Evolutionary conservation across 2,329 filamentous ascomycete species (phyloP), one percentile per base, ranked within the genome.

Genomic region (Cladosporium velox): DNA sequence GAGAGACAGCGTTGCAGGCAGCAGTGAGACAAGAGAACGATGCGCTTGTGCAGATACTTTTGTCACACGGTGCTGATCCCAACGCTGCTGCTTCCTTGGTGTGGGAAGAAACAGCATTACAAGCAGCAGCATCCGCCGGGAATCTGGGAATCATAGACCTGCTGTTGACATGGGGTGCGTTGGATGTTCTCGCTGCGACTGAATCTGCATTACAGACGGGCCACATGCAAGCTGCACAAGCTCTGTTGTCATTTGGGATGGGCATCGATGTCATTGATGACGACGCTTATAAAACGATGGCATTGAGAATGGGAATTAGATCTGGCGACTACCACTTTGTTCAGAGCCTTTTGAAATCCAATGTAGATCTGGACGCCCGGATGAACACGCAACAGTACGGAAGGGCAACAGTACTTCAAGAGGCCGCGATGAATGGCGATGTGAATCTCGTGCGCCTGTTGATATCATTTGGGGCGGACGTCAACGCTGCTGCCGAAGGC

Each of bases 21-120:
- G 59, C 59, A 26, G 59, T 28, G 7, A 14, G 14, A 2, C 5
- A 12, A 2, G 4, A 15, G 3, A 4, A 34, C n/a, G 4, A 26
- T 18, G 30, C 14, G 14, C 26, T 35, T 28, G 59, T 38, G 30
- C 21, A 44, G 12, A 14, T 57, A 2, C 51, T 64, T 10, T 12
- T 64, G 24, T 54, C 24, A 21, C 32, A 26, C 18, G 60, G 60
- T 38, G 60, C 60, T 26, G n/a, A 63, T 14, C 49, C 28, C n/a
- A 38, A 64, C 28, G 7, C 28, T 21, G 24, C 58, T 4, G 4
- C 32, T 8, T 3, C 12, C 1, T 3, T 3, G 1, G 2, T 4
- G 15, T 5, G 41, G 21, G n/a, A 21, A 11, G 4, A 14, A 15
- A 32, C 41, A 8, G 15, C 41, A 21, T 41, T 49, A 10, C 6